phyloP scores from a whole-genome alignment of 106 monocot genomes.

The Platanthera zijinensis region DNA sequence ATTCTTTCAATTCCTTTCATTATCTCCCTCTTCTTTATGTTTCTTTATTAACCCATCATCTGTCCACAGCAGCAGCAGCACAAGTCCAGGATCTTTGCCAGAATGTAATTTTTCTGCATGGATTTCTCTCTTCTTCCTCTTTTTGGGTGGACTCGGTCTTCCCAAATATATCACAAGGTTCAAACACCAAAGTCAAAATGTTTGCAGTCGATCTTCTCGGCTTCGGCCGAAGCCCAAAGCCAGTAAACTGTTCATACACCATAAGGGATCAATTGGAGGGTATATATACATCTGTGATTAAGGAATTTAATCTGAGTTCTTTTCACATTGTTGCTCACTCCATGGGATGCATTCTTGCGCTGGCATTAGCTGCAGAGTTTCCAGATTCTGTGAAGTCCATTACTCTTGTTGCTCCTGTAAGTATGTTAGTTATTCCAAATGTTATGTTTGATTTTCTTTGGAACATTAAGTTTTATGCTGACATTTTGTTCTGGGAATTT shows the following conservation, averaged over 20 bases:
- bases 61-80: neutral
- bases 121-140: conserved; percentile 80
- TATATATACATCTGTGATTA: conserved; percentile 44
- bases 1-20: neutral
- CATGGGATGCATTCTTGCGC: conserved; percentile 72
- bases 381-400: conserved; percentile 47
- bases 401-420: conserved; percentile 66
- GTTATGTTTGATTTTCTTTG: neutral
- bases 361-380: conserved; percentile 59
- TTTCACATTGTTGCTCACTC: conserved; percentile 87
- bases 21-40: too few species aligned
- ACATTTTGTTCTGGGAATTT: neutral
- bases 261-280: conserved; percentile 53
- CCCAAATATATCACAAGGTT: conserved; percentile 40
- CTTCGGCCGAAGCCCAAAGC: conserved; percentile 84
- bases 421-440: conserved; percentile 2
- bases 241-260: conserved; percentile 44
- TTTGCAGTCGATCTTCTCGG: conserved; percentile 87
- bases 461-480: neutral
- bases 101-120: conserved; percentile 69
- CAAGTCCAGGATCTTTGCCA: conserved; percentile 1
- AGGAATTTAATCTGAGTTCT: conserved; percentile 29
- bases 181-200: conserved; percentile 21
- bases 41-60: too few species aligned
- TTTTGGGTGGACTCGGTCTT: conserved; percentile 63